These are phyloP conservation scores for Fragilaria crotonensis DNA, from an alignment of 108 stramenopile genomes.

Conservation along the genomic window DNA sequence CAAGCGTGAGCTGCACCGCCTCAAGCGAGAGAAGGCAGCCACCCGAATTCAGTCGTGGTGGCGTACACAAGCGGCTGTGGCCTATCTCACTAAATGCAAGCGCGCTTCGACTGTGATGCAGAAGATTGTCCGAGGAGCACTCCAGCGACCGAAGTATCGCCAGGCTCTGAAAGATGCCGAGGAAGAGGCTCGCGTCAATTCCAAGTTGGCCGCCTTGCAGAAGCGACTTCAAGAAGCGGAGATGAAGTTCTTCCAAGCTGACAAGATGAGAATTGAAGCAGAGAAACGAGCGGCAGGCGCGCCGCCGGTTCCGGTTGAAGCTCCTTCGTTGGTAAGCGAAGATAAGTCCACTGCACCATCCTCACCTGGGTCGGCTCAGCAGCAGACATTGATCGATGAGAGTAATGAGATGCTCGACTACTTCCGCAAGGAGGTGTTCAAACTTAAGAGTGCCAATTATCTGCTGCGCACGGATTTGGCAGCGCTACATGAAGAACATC, in stretches of 20 bases:
- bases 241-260: conserved; percentile 14
- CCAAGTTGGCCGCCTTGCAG: conserved; percentile 11
- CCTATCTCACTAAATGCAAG: not conserved
- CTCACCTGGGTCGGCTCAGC: too few species aligned
- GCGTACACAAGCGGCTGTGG: not conserved
- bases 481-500: not conserved
- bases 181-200: conserved; percentile 10
- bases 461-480: conserved; percentile 8
- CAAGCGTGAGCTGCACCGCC: conserved; percentile 2
- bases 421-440: conserved; percentile 9
- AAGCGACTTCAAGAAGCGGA: conserved; percentile 7
- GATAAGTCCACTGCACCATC: not conserved
- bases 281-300: conserved; percentile 5
- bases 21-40: not conserved
- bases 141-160: conserved; percentile 13
- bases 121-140: conserved; percentile 2
- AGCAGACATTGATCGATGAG: conserved; percentile 8
- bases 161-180: conserved; percentile 1
- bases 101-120: not conserved
- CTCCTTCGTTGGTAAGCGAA: not conserved
- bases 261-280: conserved; percentile 5
- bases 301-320: not conserved
- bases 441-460: conserved; percentile 7
- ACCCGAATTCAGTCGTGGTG: not conserved
- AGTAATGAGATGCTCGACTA: conserved; percentile 11